phyloP scores from a whole-genome alignment of 2,329 filamentous ascomycete genomes.

The Xylaria polymorpha region DNA sequence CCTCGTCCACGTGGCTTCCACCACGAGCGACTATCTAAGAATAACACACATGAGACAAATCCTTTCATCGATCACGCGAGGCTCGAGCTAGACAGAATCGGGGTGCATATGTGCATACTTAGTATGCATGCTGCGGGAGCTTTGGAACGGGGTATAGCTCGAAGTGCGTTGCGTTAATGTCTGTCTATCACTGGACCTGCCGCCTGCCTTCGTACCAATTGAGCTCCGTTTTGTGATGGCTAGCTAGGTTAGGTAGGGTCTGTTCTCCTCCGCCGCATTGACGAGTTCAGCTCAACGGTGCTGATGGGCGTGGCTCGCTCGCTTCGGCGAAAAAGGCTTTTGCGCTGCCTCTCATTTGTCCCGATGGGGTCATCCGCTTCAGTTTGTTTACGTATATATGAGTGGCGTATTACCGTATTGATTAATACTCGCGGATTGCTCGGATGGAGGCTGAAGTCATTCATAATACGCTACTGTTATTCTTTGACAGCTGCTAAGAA shows the following conservation, averaged over 20 bases:
- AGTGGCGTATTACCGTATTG: constrained; percentile 35
- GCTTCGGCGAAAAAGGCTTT: constrained; percentile 19
- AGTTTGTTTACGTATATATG: constrained; percentile 24
- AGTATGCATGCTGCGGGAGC: constrained; percentile 16
- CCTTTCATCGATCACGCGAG: constrained; percentile 32
- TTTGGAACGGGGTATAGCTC: constrained; percentile 21
- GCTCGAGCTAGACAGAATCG: constrained; percentile 17
- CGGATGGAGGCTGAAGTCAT: constrained; percentile 32
- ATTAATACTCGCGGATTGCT: constrained; percentile 22
- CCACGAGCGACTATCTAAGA: constrained; percentile 26
- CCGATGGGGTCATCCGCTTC: constrained; percentile 15
- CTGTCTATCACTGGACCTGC: neutral
- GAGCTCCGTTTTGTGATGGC: constrained; percentile 3
- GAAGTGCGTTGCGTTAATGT: constrained; percentile 18
- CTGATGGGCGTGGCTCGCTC: constrained; percentile 18
- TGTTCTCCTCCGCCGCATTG: constrained; percentile 29
- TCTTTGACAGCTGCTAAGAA: constrained; percentile 13
- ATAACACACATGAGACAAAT: constrained; percentile 34
- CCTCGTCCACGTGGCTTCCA: constrained; percentile 37
- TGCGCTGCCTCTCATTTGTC: constrained; percentile 18
- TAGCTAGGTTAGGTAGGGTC: constrained; percentile 15
- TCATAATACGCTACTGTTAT: neutral
- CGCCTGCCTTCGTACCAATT: neutral
- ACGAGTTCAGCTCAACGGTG: constrained; percentile 30
- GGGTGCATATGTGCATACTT: constrained; percentile 32